Percentiles rank a stretch among this genome's conserved stretches.
Evolutionary conservation across 495 filamentous ascomycete genomes (phyloP).

Genomic region (Cairneyella variabilis): DNA sequence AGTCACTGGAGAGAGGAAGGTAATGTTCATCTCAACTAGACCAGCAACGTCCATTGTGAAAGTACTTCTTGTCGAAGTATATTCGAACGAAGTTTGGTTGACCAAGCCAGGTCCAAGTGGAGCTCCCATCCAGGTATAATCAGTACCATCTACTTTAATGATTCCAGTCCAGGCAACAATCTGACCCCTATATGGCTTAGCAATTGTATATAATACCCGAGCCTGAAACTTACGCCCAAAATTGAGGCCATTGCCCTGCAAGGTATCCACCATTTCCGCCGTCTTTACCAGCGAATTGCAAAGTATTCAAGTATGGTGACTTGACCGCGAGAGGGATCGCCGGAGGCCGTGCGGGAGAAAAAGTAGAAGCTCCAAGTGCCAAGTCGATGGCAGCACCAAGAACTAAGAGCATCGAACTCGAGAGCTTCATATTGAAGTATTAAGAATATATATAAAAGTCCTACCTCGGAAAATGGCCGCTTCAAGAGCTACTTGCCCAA

Average conservation of each 20-base stretch:
- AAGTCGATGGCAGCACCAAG: background rate
- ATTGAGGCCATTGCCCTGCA: conserved; percentile 38
- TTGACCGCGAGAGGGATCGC: conserved; percentile 77
- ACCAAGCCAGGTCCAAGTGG: conserved; percentile 25
- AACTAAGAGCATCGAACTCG: no score
- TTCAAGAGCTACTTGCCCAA: no score
- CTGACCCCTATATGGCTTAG: conserved; percentile 29
- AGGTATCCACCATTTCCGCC: conserved; percentile 73
- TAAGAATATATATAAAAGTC: no score
- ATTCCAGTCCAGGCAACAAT: conserved; percentile 77
- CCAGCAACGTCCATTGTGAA: conserved; percentile 73
- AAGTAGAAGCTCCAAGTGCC: conserved; percentile 27
- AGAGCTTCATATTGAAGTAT: no score
- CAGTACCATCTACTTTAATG: conserved; percentile 44
- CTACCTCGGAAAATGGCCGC: no score
- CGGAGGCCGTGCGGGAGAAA: conserved; percentile 56
- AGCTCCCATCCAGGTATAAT: conserved; percentile 61
- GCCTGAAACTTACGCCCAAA: conserved; percentile 21
- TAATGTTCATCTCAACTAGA: conserved; percentile 65
- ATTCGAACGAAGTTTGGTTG: conserved; percentile 54
- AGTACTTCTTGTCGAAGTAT: conserved; percentile 84
- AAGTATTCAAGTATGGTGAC: conserved; percentile 79
- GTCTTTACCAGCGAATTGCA: conserved; percentile 64
- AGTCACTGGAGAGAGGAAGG: conserved; percentile 86
- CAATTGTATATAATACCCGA: conserved; percentile 28